Evolutionary conservation across 2,329 filamentous ascomycete genomes (phyloP).

Genomic region (Xylariaceae sp.): DNA sequence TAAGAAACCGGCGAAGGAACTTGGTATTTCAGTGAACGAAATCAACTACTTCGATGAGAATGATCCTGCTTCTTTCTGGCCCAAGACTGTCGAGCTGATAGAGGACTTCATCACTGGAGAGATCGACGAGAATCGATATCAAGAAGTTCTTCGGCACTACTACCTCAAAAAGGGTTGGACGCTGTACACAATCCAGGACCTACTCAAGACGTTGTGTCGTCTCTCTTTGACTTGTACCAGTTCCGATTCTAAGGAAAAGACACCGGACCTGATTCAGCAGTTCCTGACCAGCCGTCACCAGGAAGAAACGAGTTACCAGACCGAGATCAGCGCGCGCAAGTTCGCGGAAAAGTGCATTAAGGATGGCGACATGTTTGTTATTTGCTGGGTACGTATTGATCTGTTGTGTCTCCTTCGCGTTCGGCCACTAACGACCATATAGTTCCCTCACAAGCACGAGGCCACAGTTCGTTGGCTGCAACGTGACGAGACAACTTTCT

Average conservation of each 20-base stretch:
- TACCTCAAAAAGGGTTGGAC: conserved; percentile 92
- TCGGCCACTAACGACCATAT: conserved; percentile 38
- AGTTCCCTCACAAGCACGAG: conserved; percentile 69
- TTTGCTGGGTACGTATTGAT: conserved; percentile 76
- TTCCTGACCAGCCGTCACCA: conserved; percentile 81
- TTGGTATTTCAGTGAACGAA: conserved; percentile 80
- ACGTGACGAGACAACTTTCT: conserved; percentile 75
- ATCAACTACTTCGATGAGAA: conserved; percentile 76
- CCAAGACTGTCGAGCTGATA: conserved; percentile 80
- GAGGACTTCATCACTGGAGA: conserved; percentile 85
- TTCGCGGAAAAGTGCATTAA: conserved; percentile 91
- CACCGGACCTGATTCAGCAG: conserved; percentile 82
- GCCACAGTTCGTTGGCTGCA: conserved; percentile 73
- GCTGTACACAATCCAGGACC: conserved; percentile 88
- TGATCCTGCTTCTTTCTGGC: conserved; percentile 73
- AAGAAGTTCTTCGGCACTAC: conserved; percentile 88
- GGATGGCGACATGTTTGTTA: conserved; percentile 87
- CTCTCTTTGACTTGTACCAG: conserved; percentile 83
- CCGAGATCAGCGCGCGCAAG: conserved; percentile 87
- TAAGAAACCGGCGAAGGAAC: conserved; percentile 78
- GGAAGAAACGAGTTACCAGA: conserved; percentile 85
- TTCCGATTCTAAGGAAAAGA: conserved; percentile 89
- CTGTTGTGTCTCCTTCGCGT: conserved; percentile 9
- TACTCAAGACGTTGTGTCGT: conserved; percentile 79
- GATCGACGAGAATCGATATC: conserved; percentile 79